Percentiles rank a stretch among this genome's conserved stretches.
These are phyloP conservation scores for Colletotrichum abscissum DNA, from an alignment of 2,329 filamentous ascomycete species.

Conservation along the genomic window DNA sequence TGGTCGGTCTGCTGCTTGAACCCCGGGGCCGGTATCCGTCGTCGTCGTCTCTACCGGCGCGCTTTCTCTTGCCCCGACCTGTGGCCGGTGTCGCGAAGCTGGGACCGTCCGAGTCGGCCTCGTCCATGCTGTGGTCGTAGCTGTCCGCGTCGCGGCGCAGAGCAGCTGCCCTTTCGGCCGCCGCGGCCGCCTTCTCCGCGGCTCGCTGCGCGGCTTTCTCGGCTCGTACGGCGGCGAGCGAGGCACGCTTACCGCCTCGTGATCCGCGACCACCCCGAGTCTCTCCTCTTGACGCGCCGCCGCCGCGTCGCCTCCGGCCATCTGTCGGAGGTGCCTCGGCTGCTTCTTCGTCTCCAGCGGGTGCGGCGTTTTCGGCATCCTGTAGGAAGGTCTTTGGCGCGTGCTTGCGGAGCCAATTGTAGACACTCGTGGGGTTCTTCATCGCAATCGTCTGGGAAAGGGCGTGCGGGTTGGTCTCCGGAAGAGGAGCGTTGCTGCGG, in stretches of 20 bases:
- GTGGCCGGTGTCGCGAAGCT: conserved; percentile 44
- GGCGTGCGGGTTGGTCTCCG: conserved; percentile 48
- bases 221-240: conserved; percentile 47
- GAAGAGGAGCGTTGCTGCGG: conserved; percentile 41
- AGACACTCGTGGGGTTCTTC: conserved; percentile 88
- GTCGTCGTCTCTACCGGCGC: conserved; percentile 55
- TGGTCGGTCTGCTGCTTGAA: conserved; percentile 58
- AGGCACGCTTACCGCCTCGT: conserved; percentile 41
- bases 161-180: conserved; percentile 44
- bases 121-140: conserved; percentile 23
- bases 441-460: conserved; percentile 51
- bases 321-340: conserved; percentile 40
- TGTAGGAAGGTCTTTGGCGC: conserved; percentile 88
- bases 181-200: conserved; percentile 45
- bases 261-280: conserved; percentile 37
- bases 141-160: conserved; percentile 43
- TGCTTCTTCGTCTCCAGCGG: conserved; percentile 51
- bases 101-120: conserved; percentile 23
- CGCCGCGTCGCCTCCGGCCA: conserved; percentile 39
- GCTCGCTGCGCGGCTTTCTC: conserved; percentile 48
- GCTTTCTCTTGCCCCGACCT: conserved; percentile 60
- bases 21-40: conserved; percentile 71
- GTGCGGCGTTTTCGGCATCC: conserved; percentile 67
- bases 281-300: conserved; percentile 19
- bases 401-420: conserved; percentile 93